Evolutionary conservation across 2,329 filamentous ascomycete genomes (phyloP), one percentile per base, ranked within the genome.

Genomic region (Dothidotthia symphoricarpi): DNA sequence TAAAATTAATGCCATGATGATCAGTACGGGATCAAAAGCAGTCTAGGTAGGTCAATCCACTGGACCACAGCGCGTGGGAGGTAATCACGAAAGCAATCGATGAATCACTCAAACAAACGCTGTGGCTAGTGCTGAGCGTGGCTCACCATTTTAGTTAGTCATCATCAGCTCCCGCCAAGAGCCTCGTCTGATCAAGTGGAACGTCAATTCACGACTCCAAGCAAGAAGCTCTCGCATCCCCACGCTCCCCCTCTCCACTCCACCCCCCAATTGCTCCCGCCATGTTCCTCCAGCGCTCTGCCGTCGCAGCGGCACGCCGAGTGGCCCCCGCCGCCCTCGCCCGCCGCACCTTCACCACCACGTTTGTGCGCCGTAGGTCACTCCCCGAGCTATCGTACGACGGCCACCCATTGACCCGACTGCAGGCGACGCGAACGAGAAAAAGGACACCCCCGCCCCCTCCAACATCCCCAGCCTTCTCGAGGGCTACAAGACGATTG

Each of bases 271-370:
- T 66, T 63, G 57, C 57, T 42, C 45, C 44, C 59, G 58, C 57
- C 55, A 71, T 71, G 67, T 69, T 75, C 57, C 67, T 75, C 62
- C 71, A 74, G 55, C 72, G 73, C 63, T 73, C 72, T 47, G 72
- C 69, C 44, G 62, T 74, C 42, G 68, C 69, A 55, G 67, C 73
- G 48, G 66, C 66, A 44, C 66, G 70, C 64, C 71, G 70, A 54
- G 64, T 63, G 39, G 66, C 69, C 51, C 58, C 69, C 46, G 56
- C 59, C 47, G 68, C 68, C 47, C 45, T 66, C 43, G 63, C 66
- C 51, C 61, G 59, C 43, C 71, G 73, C 60, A 67, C 68, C 42
- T 75, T 76, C 58, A 66, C 71, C 47, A 68, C 66, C 51, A 67
- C 69, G 38, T 63, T 73, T 48, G 61, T 67, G 49, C 69, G 69